Conservation (phyloP, 768 basidiomycete genomes). For the Tephrocybe sp. region DNA sequence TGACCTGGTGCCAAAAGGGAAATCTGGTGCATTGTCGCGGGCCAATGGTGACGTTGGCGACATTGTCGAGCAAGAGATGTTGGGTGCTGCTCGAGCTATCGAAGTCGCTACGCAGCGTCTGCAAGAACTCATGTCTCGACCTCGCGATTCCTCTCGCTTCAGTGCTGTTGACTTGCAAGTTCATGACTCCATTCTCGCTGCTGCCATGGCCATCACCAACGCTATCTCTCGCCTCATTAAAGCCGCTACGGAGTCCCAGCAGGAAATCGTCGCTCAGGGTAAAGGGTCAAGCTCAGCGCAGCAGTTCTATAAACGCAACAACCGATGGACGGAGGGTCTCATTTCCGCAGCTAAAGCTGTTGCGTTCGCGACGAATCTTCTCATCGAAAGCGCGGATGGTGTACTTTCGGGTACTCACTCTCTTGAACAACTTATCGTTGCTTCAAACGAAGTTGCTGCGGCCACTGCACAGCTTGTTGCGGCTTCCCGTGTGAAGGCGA, state of each 20-base stretch:
- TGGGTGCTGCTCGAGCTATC: conserved; percentile 88
- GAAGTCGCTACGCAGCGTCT: conserved; percentile 89
- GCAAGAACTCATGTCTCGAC: conserved; percentile 89
- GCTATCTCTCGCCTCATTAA: conserved; percentile 94
- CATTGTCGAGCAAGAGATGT: conserved; percentile 96
- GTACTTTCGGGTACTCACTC: conserved; percentile 96
- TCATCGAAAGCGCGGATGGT: conserved; percentile 98
- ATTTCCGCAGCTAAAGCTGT: conserved; percentile 98
- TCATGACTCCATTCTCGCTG: conserved; percentile 94
- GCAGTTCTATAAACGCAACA: conserved; percentile 99
- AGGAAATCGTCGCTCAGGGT: conserved; percentile 96
- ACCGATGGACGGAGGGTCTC: conserved; percentile 99
- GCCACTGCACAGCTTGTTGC: conserved; percentile 98
- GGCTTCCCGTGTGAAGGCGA: conserved; percentile 96
- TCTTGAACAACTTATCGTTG: conserved; percentile 97
- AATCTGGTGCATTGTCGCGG: conserved; percentile 64
- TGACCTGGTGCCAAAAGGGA: conserved; percentile 81
- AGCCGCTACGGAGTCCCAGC: conserved; percentile 96
- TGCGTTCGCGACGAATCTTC: conserved; percentile 91
- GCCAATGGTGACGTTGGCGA: conserved; percentile 94
- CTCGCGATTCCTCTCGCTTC: conserved; percentile 84
- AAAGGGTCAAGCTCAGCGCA: conserved; percentile 89
- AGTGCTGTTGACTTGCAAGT: conserved; percentile 93
- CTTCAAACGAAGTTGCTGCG: conserved; percentile 98
- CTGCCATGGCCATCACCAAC: conserved; percentile 93